Evolutionary conservation across 768 basidiomycete species (phyloP).

Genomic region (Pulveroboletus sp.): DNA sequence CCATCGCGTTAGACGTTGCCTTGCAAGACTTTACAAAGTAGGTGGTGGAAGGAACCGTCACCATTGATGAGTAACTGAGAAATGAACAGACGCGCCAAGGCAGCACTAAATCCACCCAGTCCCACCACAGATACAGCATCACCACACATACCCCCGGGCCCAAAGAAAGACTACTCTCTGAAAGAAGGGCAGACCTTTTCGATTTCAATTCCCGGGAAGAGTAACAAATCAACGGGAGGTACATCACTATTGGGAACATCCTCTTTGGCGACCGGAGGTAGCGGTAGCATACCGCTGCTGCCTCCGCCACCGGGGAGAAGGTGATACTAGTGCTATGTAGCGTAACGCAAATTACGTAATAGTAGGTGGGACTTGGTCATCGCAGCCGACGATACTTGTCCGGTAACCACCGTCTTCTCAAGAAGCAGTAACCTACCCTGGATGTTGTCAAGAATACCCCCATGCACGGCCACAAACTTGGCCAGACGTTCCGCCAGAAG

Average conservation of each 20-base stretch:
- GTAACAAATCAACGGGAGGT: conserved; percentile 36
- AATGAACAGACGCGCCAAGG: conserved; percentile 53
- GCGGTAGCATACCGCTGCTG: conserved; percentile 59
- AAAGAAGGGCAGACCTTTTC: conserved; percentile 95
- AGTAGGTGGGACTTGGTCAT: conserved; percentile 7
- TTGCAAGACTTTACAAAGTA: conserved; percentile 85
- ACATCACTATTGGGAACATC: conserved; percentile 39
- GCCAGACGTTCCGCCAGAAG: conserved; percentile 23
- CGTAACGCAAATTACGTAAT: conserved; percentile 19
- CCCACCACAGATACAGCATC: conserved; percentile 45
- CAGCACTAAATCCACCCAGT: conserved; percentile 52
- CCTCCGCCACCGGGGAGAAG: conserved; percentile 76
- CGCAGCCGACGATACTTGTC: conserved; percentile 6
- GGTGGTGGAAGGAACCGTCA: conserved; percentile 4
- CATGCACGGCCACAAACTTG: conserved; percentile 31
- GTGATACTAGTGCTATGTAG: conserved; percentile 24
- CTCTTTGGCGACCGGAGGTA: conserved; percentile 28
- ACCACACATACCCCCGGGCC: conserved; percentile 69
- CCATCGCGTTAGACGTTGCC: conserved; percentile 58
- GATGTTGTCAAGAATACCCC: conserved; percentile 60
- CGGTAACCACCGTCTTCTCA: conserved; percentile 8
- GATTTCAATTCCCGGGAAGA: conserved; percentile 84
- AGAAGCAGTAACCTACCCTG: conserved; percentile 6
- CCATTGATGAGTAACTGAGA: conserved; percentile 1
- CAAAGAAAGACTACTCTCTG: conserved; percentile 90